Conservation (phyloP, 2,329 filamentous ascomycete genomes). For the Aspergillus flavus region DNA sequence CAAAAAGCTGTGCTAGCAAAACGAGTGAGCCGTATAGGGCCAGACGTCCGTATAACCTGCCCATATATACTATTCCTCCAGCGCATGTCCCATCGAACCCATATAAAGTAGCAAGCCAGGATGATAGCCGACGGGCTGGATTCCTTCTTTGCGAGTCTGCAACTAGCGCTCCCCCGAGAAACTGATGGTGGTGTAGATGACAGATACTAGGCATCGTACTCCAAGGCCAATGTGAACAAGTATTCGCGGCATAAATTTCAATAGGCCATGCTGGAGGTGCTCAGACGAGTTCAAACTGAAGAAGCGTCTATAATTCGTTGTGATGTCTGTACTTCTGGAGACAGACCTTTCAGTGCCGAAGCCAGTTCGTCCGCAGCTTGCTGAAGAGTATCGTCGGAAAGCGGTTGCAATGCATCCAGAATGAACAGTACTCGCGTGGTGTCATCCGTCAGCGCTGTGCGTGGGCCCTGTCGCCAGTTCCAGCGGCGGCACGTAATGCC, state of each 20-base stretch:
- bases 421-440: slow-evolving; percentile 26
- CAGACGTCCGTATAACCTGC: too few relatives aligned
- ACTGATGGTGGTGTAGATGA: too few relatives aligned
- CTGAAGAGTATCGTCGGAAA: background rate
- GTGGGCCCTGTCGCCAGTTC: slow-evolving; percentile 45
- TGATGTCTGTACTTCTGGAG: background rate
- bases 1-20: too few relatives aligned
- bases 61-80: too few relatives aligned
- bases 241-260: background rate
- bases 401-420: background rate
- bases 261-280: background rate
- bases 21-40: too few relatives aligned
- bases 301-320: background rate
- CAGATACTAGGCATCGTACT: background rate
- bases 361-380: background rate
- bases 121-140: too few relatives aligned
- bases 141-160: too few relatives aligned
- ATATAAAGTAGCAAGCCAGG: too few relatives aligned
- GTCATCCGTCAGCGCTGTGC: slow-evolving; percentile 38
- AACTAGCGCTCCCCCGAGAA: too few relatives aligned
- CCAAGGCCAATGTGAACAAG: background rate
- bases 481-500: slow-evolving; percentile 44
- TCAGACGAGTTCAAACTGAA: background rate
- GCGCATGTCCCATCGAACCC: too few relatives aligned
- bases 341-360: background rate